These are phyloP conservation scores for Boletus rubroflammeus DNA, from an alignment of 768 basidiomycete species.

Conservation along the genomic window DNA sequence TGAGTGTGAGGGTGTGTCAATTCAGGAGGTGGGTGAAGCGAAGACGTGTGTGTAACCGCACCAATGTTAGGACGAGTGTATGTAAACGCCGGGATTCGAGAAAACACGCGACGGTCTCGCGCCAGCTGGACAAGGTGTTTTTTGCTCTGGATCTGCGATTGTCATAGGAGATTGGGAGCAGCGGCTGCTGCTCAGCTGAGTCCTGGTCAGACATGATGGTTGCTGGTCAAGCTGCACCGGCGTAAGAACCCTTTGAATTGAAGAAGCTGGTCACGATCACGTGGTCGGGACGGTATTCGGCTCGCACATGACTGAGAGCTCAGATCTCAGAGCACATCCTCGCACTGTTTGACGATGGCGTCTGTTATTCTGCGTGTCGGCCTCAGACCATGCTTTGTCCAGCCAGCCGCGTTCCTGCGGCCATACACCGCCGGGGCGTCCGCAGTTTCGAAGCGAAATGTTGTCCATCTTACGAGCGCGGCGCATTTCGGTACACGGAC, in stretches of 20 bases:
- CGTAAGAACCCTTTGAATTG: too few species aligned
- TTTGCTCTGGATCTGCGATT: conserved; percentile 4
- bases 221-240: background rate
- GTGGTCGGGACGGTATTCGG: conserved; percentile 1
- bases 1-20: background rate
- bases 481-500: background rate
- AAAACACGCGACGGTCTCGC: conserved; percentile 38
- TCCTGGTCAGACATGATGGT: conserved; percentile 26
- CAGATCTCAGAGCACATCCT: too few species aligned
- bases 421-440: background rate
- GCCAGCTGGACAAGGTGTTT: conserved; percentile 18
- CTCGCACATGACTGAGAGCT: too few species aligned
- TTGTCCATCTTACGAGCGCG: background rate
- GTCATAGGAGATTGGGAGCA: conserved; percentile 37
- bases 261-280: conserved; percentile 6
- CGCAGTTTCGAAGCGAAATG: conserved; percentile 1
- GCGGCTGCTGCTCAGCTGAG: conserved; percentile 45
- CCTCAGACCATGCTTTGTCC: conserved; percentile 10
- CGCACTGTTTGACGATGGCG: conserved; percentile 6
- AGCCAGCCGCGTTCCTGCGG: conserved; percentile 1
- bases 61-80: conserved; percentile 54
- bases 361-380: conserved; percentile 18
- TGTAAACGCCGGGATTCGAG: conserved; percentile 56
- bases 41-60: conserved; percentile 34
- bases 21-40: conserved; percentile 14